Evolutionary conservation across 2,329 filamentous ascomycete species (phyloP), one percentile per base, ranked within the genome.

Genomic region (Paecilomyces sp.): DNA sequence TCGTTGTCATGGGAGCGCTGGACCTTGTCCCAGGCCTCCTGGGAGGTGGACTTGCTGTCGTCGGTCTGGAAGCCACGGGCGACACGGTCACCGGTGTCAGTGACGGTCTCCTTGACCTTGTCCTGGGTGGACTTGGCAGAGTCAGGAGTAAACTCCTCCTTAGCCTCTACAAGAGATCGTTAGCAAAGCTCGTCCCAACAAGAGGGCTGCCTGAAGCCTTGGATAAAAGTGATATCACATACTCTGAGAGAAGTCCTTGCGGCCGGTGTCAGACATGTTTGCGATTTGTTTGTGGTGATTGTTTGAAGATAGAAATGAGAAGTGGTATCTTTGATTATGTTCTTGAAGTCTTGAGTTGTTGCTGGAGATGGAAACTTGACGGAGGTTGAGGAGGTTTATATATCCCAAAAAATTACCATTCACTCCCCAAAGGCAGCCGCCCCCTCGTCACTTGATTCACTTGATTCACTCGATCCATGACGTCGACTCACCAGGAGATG

Each of bases 231-330:
- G 22, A 2, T 22, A 71, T 74, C 41, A 47, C 41, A 56, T 74
- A 77, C 75, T 83, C 71, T 78, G 79, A 66, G 73, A 68, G 74
- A 85, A 80, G 75, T 85, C 83, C 77, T 87, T 87, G 82, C 85
- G 84, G 70, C 79, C 80, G 67, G 74, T 58, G 76, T 87, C 85
- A 80, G 85, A 83, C 83, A 85, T 86, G 71, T 66, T 83, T 30
- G 13, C 24, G 51, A 6, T 6, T 47, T 8, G 6, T 22, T 47
- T 47, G 6, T 47, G 8, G 8, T 18, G 25, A 2, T 28, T 28
- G 25, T 28, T 28, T 28, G n/a, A 22, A 47, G 9, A 47, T 18
- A n/a, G 41, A 22, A 22, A 1, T 22, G 22, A 22, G 22, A 47
- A 18, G 31, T 9, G 18, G 36, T n/a, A n/a, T 47, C 36, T 18